phyloP scores from a whole-genome alignment of 2,329 filamentous ascomycete genomes.

The Pseudocercospora ulei region DNA sequence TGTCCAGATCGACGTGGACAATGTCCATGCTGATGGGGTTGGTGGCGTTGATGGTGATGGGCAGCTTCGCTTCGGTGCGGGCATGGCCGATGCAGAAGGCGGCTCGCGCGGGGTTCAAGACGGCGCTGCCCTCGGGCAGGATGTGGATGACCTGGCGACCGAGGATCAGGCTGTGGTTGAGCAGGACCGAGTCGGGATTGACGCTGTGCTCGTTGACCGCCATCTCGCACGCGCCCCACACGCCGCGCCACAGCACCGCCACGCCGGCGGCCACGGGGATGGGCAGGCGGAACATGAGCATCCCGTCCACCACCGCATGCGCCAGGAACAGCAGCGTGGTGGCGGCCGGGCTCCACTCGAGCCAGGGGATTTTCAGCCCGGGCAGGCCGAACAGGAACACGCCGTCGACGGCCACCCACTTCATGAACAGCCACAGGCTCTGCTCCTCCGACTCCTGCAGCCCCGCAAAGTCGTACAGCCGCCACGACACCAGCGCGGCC shows the following conservation, averaged over 20 bases:
- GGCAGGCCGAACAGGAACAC: constrained; percentile 80
- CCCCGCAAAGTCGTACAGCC: constrained; percentile 74
- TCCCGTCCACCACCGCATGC: constrained; percentile 65
- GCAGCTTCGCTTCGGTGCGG: constrained; percentile 55
- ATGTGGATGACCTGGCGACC: constrained; percentile 98
- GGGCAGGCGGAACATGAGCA: constrained; percentile 86
- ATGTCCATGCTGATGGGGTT: constrained; percentile 80
- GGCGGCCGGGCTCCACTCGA: constrained; percentile 74
- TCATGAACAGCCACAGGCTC: constrained; percentile 83
- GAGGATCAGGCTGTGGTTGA: constrained; percentile 87
- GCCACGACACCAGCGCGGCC: constrained; percentile 64
- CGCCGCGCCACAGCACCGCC: constrained; percentile 61
- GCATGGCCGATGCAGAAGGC: constrained; percentile 69
- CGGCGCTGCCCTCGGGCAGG: constrained; percentile 80
- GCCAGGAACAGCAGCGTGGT: constrained; percentile 60
- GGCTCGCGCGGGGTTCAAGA: constrained; percentile 71
- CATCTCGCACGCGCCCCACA: constrained; percentile 77
- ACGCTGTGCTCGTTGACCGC: constrained; percentile 90
- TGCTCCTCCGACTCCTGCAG: constrained; percentile 71
- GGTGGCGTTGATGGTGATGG: constrained; percentile 89
- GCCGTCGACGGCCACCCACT: constrained; percentile 84
- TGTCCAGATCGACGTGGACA: constrained; percentile 75
- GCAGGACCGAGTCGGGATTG: constrained; percentile 74
- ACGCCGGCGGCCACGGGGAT: constrained; percentile 67
- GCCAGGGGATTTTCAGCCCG: constrained; percentile 84